Evolutionary conservation across 768 basidiomycete genomes (phyloP).

Genomic region (Coprinopsis cinerea): DNA sequence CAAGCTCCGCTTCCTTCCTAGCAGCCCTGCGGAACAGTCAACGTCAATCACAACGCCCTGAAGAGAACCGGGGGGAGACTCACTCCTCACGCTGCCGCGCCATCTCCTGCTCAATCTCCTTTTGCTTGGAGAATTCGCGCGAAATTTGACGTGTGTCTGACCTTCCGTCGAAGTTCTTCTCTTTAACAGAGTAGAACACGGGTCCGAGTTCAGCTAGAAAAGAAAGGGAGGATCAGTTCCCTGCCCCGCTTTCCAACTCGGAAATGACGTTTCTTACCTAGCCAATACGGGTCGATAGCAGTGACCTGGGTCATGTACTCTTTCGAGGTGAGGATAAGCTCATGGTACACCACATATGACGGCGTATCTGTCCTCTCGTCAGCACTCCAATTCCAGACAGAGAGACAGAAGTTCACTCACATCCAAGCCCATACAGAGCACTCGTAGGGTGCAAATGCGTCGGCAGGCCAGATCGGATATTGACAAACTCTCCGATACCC

Average conservation of each 20-base stretch:
- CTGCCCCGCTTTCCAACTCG: background rate
- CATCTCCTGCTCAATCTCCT: conserved; percentile 91
- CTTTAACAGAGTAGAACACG: conserved; percentile 96
- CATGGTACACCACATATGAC: conserved; percentile 95
- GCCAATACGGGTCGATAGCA: conserved; percentile 94
- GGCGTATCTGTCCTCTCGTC: conserved; percentile 68
- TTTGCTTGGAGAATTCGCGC: conserved; percentile 85
- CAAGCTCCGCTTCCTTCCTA: conserved; percentile 58
- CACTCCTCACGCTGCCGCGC: conserved; percentile 77
- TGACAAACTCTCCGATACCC: conserved; percentile 98
- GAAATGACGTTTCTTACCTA: no score
- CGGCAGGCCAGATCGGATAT: conserved; percentile 90
- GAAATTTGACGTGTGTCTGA: conserved; percentile 74
- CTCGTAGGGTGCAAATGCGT: conserved; percentile 97
- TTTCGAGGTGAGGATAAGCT: conserved; percentile 90
- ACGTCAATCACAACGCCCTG: background rate
- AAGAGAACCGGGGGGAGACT: conserved; percentile 19
- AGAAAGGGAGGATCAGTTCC: conserved; percentile 4
- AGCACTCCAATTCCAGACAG: background rate
- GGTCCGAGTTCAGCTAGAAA: conserved; percentile 82
- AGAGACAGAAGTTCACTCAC: conserved; percentile 38
- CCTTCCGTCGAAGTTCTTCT: conserved; percentile 94
- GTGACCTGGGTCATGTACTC: conserved; percentile 99
- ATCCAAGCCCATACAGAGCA: conserved; percentile 93
- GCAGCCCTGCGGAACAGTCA: conserved; percentile 2